phyloP scores from a whole-genome alignment of 371 early-diverging fungal genomes.

The Nematocida ironsii region DNA sequence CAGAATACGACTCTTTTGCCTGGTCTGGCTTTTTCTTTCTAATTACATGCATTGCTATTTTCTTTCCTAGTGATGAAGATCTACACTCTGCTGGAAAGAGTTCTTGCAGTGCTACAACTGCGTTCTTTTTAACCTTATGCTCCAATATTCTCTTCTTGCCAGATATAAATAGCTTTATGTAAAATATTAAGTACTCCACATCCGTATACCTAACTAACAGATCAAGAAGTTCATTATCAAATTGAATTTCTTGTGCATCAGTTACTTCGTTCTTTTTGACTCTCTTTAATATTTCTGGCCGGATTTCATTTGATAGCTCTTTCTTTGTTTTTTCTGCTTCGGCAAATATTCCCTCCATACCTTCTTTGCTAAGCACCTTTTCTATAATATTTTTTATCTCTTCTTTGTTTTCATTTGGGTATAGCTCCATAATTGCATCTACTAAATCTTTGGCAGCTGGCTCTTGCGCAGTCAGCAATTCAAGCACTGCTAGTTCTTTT shows the following conservation, averaged over 20 bases:
- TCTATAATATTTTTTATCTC: background rate
- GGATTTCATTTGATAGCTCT: slow-evolving; percentile 1
- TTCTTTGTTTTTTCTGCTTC: background rate
- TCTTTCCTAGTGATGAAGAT: slow-evolving; percentile 42
- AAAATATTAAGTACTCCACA: slow-evolving; percentile 40
- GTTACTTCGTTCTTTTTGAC: slow-evolving; percentile 4
- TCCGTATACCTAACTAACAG: slow-evolving; percentile 20
- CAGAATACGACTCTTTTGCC: background rate
- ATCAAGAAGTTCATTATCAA: slow-evolving; percentile 23
- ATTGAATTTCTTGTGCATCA: background rate
- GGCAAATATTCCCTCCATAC: background rate
- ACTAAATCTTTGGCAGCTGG: background rate
- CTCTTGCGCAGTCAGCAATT: slow-evolving; percentile 38
- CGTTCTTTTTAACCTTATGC: slow-evolving; percentile 39
- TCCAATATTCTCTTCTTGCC: slow-evolving; percentile 56
- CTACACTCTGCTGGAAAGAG: slow-evolving; percentile 18
- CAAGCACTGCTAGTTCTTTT: slow-evolving; percentile 11
- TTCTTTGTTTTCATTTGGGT: background rate
- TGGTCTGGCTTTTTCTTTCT: slow-evolving; percentile 21
- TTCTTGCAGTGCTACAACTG: slow-evolving; percentile 13
- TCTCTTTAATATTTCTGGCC: background rate
- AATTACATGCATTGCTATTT: slow-evolving; percentile 43
- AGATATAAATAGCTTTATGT: slow-evolving; percentile 20
- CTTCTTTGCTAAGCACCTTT: background rate
- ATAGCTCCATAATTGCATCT: background rate